A percentile compares a stretch with the other conserved stretches of the same genome.
These are phyloP conservation scores for Torulaspora indica DNA, from an alignment of 805 yeast species.

Conservation along the genomic window DNA sequence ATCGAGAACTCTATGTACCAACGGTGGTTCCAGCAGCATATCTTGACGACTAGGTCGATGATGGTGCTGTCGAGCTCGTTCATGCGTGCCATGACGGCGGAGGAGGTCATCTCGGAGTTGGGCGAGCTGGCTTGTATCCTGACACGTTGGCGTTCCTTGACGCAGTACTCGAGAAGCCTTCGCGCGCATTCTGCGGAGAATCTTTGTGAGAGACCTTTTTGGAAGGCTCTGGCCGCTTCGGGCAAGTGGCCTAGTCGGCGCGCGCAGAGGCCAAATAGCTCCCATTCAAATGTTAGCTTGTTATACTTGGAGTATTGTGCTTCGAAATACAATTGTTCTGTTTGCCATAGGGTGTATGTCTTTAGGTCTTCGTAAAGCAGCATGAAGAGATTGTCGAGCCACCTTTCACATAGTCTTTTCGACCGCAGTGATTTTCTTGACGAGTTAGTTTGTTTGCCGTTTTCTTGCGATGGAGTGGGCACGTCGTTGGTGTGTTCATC, in stretches of 20 bases:
- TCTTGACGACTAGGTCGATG: slow-evolving; percentile 64
- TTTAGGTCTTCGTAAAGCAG: slow-evolving; percentile 69
- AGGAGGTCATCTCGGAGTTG: slow-evolving; percentile 27
- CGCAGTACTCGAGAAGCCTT: slow-evolving; percentile 64
- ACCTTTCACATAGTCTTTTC: slow-evolving; percentile 65
- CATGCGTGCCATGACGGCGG: slow-evolving; percentile 34
- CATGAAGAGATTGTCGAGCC: slow-evolving; percentile 74
- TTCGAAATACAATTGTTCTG: slow-evolving; percentile 82
- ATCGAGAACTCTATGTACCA: slow-evolving; percentile 95
- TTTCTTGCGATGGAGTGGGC: background rate
- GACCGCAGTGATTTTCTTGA: slow-evolving; percentile 47
- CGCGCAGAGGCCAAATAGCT: slow-evolving; percentile 81
- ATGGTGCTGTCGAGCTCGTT: slow-evolving; percentile 48
- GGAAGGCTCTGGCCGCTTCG: slow-evolving; percentile 84
- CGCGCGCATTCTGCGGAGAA: slow-evolving; percentile 79
- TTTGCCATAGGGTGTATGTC: slow-evolving; percentile 88
- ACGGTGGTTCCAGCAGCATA: slow-evolving; percentile 96
- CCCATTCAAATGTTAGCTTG: slow-evolving; percentile 87
- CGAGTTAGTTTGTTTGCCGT: slow-evolving; percentile 9
- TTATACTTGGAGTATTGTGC: slow-evolving; percentile 78
- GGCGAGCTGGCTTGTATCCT: slow-evolving; percentile 20
- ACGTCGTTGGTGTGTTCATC: slow-evolving; percentile 2
- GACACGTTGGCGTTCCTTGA: slow-evolving; percentile 41
- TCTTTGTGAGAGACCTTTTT: slow-evolving; percentile 61
- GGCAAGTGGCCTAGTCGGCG: slow-evolving; percentile 76